Evolutionary conservation across 2,329 filamentous ascomycete genomes (phyloP).

Genomic region (Colletotrichum orbiculare): DNA sequence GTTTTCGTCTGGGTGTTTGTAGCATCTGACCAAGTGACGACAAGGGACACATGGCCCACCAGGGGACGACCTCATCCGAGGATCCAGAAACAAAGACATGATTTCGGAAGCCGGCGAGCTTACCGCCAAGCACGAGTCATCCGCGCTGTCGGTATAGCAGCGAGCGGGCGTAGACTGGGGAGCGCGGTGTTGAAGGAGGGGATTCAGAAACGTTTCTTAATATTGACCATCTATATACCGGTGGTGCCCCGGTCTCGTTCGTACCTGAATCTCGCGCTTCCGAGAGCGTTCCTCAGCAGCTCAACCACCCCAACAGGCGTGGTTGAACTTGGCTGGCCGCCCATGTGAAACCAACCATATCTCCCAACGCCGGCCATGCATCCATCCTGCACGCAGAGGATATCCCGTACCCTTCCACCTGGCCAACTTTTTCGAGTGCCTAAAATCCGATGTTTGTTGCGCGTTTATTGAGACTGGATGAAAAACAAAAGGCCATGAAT

Average conservation of each 20-base stretch:
- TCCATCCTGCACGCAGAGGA: constrained; percentile 27
- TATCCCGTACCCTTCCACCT: constrained; percentile 27
- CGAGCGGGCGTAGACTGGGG: constrained; percentile 2
- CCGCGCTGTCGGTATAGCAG: background rate
- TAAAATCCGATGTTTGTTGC: background rate
- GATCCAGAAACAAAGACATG: constrained; percentile 12
- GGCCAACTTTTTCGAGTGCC: constrained; percentile 17
- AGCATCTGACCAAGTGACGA: background rate
- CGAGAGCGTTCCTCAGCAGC: constrained; percentile 23
- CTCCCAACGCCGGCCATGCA: constrained; percentile 37
- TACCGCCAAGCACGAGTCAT: constrained; percentile 10
- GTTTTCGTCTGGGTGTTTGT: background rate
- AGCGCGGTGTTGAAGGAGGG: background rate
- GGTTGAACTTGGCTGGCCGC: constrained; percentile 15
- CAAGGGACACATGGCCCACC: constrained; percentile 4
- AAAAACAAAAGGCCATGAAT: constrained; percentile 5
- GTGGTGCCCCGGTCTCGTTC: constrained; percentile 22
- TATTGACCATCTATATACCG: constrained; percentile 36
- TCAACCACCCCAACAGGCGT: constrained; percentile 14
- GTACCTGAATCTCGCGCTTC: constrained; percentile 13
- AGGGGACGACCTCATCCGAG: constrained; percentile 13
- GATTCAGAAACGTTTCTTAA: constrained; percentile 25
- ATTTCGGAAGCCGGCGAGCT: constrained; percentile 25
- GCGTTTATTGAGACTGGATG: constrained; percentile 20
- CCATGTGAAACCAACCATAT: constrained; percentile 35